These are phyloP conservation scores for Asterochloris erici DNA, from an alignment of 139 green algal genomes.

Conservation along the genomic window DNA sequence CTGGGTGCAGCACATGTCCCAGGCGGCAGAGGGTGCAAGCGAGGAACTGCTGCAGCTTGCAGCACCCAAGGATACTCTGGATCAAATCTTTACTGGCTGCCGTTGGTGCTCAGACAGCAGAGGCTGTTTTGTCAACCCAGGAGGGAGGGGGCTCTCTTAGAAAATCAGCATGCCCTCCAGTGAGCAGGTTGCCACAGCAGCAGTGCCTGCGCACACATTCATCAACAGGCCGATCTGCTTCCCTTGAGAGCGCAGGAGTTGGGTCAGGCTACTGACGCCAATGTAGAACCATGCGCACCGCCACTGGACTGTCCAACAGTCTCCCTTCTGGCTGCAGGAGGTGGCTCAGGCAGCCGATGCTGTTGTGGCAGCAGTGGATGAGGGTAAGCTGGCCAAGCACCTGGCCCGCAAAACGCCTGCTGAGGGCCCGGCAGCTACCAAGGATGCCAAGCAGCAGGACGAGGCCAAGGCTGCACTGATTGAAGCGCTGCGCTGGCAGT, in stretches of 20 bases:
- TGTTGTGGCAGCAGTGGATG: conserved; percentile 57
- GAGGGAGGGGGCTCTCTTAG: no score
- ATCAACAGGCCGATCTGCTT: not conserved
- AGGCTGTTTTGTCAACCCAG: no score
- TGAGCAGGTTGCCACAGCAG: no score
- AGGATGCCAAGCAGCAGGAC: conserved; percentile 48
- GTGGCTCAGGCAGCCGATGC: conserved; percentile 34
- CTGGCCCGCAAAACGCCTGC: conserved; percentile 55
- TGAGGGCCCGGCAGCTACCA: conserved; percentile 38
- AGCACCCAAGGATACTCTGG: no score
- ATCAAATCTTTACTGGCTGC: no score
- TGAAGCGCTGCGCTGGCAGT: conserved; percentile 59
- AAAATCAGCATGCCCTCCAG: no score
- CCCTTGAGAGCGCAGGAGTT: not conserved
- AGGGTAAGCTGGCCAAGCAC: conserved; percentile 41
- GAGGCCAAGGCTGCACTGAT: conserved; percentile 57
- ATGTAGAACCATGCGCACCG: not conserved
- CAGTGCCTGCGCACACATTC: not conserved
- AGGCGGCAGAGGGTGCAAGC: no score
- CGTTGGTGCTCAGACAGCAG: no score
- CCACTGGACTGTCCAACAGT: not conserved
- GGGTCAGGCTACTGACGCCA: not conserved
- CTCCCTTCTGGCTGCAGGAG: not conserved
- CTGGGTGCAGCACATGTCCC: no score
- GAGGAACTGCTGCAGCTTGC: no score